Conservation (phyloP, 148 eudicot genomes). For the Silene latifolia region DNA sequence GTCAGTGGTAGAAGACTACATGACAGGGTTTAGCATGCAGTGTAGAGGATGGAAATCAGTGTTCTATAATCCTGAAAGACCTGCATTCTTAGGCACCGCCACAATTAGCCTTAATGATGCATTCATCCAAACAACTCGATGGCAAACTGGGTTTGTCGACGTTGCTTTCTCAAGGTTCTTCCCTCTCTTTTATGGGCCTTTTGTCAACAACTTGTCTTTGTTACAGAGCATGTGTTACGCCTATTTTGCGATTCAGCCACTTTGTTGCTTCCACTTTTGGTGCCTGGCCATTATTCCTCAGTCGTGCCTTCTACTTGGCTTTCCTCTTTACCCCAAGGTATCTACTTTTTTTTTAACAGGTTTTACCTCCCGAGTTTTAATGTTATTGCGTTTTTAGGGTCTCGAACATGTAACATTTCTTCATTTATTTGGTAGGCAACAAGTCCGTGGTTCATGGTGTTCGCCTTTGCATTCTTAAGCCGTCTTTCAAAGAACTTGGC, state of each 20-base stretch:
- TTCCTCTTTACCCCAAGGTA: conserved; percentile 54
- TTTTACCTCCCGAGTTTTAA: too few species aligned
- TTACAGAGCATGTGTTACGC: conserved; percentile 41
- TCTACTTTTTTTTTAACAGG: background rate
- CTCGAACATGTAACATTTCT: background rate
- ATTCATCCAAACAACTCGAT: conserved; percentile 36
- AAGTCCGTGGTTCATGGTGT: conserved; percentile 28
- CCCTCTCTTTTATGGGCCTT: conserved; percentile 37
- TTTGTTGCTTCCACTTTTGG: conserved; percentile 26
- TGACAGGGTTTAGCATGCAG: conserved; percentile 45
- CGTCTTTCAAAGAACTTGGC: conserved; percentile 27
- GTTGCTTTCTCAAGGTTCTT: conserved; percentile 32
- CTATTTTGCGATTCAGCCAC: conserved; percentile 21
- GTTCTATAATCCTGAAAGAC: conserved; percentile 39
- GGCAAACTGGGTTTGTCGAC: conserved; percentile 36
- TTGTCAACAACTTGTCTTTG: conserved; percentile 24
- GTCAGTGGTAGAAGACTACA: conserved; percentile 37
- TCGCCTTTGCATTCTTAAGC: conserved; percentile 33
- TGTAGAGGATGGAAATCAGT: conserved; percentile 52
- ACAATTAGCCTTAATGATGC: conserved; percentile 39
- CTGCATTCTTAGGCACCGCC: conserved; percentile 47
- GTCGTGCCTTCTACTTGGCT: conserved; percentile 35
- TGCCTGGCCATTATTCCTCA: conserved; percentile 34
- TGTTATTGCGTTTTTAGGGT: too few species aligned
- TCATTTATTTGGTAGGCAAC: conserved; percentile 35